These are phyloP conservation scores for Santalum album DNA, from an alignment of 164 flowering plant species.

Conservation along the genomic window DNA sequence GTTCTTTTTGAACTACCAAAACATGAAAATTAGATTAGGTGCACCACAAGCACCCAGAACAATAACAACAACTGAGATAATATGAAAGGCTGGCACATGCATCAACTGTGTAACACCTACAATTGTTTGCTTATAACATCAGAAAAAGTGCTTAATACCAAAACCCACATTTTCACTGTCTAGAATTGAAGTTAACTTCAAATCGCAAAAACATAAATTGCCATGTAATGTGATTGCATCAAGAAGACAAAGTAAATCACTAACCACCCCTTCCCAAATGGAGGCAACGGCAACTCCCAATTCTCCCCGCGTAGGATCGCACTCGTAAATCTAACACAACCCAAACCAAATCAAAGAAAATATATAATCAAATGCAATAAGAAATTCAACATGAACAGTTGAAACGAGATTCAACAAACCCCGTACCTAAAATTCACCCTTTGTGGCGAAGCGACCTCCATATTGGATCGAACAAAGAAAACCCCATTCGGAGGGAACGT, in stretches of 20 bases:
- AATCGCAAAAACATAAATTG: neutral
- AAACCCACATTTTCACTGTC: no score
- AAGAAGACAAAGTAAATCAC: neutral
- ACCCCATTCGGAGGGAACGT: constrained; percentile 90
- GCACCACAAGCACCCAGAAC: no score
- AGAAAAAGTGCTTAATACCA: no score
- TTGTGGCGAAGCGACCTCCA: constrained; percentile 66
- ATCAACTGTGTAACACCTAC: no score
- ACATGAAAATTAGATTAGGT: no score
- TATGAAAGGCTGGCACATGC: no score
- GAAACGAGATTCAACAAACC: no score
- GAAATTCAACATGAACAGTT: neutral
- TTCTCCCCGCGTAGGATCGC: constrained; percentile 70
- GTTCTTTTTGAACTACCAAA: no score
- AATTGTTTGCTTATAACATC: no score
- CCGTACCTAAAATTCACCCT: constrained; percentile 74
- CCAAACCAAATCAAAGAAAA: neutral
- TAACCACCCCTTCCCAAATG: constrained; percentile 96
- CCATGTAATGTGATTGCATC: neutral
- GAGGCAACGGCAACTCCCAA: constrained; percentile 91
- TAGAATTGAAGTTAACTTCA: no score
- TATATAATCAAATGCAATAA: neutral
- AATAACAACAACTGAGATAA: no score
- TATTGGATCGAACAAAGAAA: constrained; percentile 73
- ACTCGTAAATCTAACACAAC: constrained; percentile 59